Evolutionary conservation across 1,139 yeast genomes (phyloP).

Genomic region (Candida sp.): DNA sequence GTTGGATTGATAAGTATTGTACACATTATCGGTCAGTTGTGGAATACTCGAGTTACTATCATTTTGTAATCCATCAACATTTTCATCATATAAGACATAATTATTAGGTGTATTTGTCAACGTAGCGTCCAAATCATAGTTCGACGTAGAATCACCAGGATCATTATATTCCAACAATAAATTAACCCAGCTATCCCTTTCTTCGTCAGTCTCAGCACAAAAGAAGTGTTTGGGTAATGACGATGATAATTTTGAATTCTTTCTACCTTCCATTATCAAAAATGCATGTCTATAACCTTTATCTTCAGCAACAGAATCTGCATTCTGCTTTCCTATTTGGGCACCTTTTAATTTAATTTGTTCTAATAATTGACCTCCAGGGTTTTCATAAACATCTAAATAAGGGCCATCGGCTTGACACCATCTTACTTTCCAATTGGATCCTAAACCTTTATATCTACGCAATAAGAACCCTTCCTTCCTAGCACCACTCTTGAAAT

Average conservation of each 20-base stretch:
- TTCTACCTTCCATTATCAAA: slow-evolving; percentile 62
- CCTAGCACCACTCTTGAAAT: slow-evolving; percentile 50
- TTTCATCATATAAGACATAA: not conserved
- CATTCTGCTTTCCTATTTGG: slow-evolving; percentile 62
- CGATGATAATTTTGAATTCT: slow-evolving; percentile 49
- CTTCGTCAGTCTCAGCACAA: slow-evolving; percentile 80
- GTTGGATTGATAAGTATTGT: not conserved
- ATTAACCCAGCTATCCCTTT: slow-evolving; percentile 77
- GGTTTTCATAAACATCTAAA: slow-evolving; percentile 58
- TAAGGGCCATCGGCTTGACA: slow-evolving; percentile 67
- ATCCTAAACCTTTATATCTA: slow-evolving; percentile 51
- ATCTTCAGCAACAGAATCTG: slow-evolving; percentile 61
- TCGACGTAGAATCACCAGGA: slow-evolving; percentile 8
- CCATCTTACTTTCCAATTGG: slow-evolving; percentile 73
- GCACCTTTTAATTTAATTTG: slow-evolving; percentile 55
- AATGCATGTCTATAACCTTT: slow-evolving; percentile 79
- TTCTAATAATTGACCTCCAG: slow-evolving; percentile 59
- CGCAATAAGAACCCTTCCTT: slow-evolving; percentile 72
- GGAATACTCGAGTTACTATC: not conserved
- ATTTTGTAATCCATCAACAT: not conserved
- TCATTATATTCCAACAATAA: slow-evolving; percentile 47
- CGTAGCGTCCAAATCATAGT: slow-evolving; percentile 9
- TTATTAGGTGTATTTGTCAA: not conserved
- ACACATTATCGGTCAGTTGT: not conserved
- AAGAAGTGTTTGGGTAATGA: slow-evolving; percentile 60